Conservation (phyloP, 331 rosid species). For the Acacia concinna region DNA sequence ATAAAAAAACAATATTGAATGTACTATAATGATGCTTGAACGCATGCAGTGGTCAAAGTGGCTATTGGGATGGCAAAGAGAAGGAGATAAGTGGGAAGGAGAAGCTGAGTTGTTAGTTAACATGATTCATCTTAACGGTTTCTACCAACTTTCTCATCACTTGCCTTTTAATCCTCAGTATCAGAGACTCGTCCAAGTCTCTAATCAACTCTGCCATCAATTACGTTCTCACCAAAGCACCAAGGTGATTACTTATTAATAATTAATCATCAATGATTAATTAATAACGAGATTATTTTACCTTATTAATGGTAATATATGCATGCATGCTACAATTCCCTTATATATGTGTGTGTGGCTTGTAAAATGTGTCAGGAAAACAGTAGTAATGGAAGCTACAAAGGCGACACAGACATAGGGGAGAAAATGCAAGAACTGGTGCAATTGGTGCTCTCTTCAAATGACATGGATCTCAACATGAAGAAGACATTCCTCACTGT, state of each 20-base stretch:
- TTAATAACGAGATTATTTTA: not conserved
- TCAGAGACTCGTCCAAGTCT: slow-evolving; percentile 36
- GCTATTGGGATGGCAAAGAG: slow-evolving; percentile 51
- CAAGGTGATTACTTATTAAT: not conserved
- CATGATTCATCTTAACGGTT: slow-evolving; percentile 48
- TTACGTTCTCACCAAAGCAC: slow-evolving; percentile 34
- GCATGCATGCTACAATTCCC: not conserved
- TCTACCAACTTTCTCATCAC: slow-evolving; percentile 29
- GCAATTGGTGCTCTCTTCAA: slow-evolving; percentile 43
- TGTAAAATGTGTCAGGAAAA: not conserved
- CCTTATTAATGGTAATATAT: not conserved
- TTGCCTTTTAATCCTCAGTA: slow-evolving; percentile 33
- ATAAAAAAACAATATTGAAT: too few species aligned
- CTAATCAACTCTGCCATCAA: slow-evolving; percentile 45
- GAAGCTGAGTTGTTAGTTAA: slow-evolving; percentile 54
- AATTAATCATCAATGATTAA: not conserved
- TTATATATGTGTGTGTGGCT: not conserved
- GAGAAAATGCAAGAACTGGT: slow-evolving; percentile 46
- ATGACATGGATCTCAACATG: slow-evolving; percentile 36
- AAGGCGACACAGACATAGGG: slow-evolving; percentile 33
- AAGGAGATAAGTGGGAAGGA: slow-evolving; percentile 26
- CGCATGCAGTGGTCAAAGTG: slow-evolving; percentile 55
- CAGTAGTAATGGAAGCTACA: slow-evolving; percentile 19
- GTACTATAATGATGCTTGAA: not conserved
- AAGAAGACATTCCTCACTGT: slow-evolving; percentile 35